Conservation (phyloP, 129 eudicot genomes). For the Helichrysum umbraculigerum region DNA sequence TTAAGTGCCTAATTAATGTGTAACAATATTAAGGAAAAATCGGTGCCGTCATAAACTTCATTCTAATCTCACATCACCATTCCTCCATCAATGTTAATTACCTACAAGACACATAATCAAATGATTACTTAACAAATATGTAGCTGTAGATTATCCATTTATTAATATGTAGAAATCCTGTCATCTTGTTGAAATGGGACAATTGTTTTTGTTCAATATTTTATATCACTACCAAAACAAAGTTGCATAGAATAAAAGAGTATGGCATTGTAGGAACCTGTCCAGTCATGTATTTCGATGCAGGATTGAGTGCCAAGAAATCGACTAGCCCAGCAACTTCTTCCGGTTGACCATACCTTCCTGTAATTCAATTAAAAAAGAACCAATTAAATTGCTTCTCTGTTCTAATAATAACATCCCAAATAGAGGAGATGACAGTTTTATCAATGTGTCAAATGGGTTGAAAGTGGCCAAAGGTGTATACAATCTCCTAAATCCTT, state of each 20-base stretch:
- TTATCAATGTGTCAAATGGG: too few relatives aligned
- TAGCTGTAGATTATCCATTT: neutral
- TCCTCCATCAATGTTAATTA: constrained; percentile 85
- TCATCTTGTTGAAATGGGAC: neutral
- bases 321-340: constrained; percentile 96
- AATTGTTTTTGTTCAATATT: neutral
- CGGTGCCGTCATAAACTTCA: neutral
- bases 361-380: constrained; percentile 35
- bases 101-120: constrained; percentile 41
- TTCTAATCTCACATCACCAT: constrained; percentile 71
- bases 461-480: too few relatives aligned
- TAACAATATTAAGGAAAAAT: neutral
- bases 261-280: constrained; percentile 50
- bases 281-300: constrained; percentile 92
- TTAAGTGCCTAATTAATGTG: constrained; percentile 10
- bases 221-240: constrained; percentile 1
- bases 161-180: neutral
- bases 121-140: neutral
- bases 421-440: too few relatives aligned
- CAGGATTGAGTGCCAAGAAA: constrained; percentile 88
- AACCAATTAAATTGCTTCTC: constrained; percentile 2
- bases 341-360: constrained; percentile 86
- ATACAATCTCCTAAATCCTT: too few relatives aligned
- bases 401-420: constrained; percentile 4
- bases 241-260: constrained; percentile 15